Base-by-base conservation (phyloP, 345 rosid genomes). In the Lumnitzera littorea region DNA sequence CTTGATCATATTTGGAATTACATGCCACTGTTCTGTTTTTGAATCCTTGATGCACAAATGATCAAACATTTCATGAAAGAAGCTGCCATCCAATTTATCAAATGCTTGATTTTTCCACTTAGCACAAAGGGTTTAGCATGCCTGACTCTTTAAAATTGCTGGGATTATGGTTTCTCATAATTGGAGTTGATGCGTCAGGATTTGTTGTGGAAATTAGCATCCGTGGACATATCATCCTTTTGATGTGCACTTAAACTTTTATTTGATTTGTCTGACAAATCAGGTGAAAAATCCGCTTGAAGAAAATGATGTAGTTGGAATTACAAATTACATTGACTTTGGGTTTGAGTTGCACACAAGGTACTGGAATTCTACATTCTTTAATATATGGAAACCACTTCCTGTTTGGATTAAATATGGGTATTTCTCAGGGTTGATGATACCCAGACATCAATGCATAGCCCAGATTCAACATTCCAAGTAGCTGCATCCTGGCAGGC, bases 401-500 rank as follows among this genome's bases (percentile, higher is more conserved):
- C 55, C 50, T 71, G 62, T 66, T 72, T 70, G 55, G 50, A 54
- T 57, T 59, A 57, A 29, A 15, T 55, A 50, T 48, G 50, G 46
- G 25, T 61, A 16, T 63, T 67, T 60, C 25, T 15, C 67, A 89
- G 95, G 79, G 65, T 91, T 11, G 92, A 85, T 62, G 86, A 85
- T 55, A 54, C 65, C 57, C 67, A 76, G 66, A 64, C 70, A 17
- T 51, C 80, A 62, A 73, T 70, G 23, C 57, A 25, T 61, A 29
- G 62, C 48, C 60, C 82, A 43, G 95, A 84, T 65, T 87, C 98
- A 53, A 79, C 86, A 60, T 77, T 91, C 70, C 95, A 86, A 67
- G 80, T 87, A 55, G 98, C 88, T 63, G 98, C 96, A 3, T 91
- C 96, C 63, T 91, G 95, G 98, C 98, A 91, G 68, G 95, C 87